phyloP scores from a whole-genome alignment of 225 moss, liverwort and hornwort genomes.

The Straminergon stramineum region DNA sequence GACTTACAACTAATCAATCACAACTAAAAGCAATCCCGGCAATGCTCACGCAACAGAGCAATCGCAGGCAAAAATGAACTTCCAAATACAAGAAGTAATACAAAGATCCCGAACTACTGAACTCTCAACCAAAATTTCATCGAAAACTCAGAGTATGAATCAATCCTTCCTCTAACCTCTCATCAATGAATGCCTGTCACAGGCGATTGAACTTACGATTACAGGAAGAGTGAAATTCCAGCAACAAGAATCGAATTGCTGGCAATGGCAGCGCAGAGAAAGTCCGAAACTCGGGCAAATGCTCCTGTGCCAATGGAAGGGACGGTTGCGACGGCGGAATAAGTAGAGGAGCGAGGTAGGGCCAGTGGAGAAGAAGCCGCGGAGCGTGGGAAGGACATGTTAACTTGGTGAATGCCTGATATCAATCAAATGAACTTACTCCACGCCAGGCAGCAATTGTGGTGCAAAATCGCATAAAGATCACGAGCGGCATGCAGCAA shows the following conservation, averaged over 20 bases:
- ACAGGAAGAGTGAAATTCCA: neutral
- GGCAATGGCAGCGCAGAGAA: neutral
- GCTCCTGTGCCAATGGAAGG: neutral
- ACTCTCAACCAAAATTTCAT: neutral
- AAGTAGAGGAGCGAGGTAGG: slow-evolving; percentile 5
- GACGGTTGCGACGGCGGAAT: neutral
- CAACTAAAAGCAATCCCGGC: neutral
- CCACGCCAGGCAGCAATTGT: neutral
- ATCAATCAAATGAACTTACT: neutral
- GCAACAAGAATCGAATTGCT: neutral
- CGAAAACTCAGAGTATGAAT: neutral
- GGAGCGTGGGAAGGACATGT: slow-evolving; percentile 23
- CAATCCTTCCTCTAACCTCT: neutral
- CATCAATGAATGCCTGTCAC: neutral
- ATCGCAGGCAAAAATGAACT: neutral
- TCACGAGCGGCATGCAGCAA: neutral
- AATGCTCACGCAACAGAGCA: neutral
- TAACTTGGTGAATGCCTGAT: neutral
- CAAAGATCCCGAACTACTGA: neutral
- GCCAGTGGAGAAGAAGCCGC: neutral
- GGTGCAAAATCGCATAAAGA: neutral
- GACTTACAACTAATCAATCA: neutral
- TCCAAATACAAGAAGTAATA: neutral
- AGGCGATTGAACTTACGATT: neutral
- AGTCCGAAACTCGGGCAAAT: neutral